Percentiles rank a stretch among this genome's conserved stretches.
Evolutionary conservation across 1,284 basidiomycete genomes (phyloP).

Genomic region (Irpex sp.): DNA sequence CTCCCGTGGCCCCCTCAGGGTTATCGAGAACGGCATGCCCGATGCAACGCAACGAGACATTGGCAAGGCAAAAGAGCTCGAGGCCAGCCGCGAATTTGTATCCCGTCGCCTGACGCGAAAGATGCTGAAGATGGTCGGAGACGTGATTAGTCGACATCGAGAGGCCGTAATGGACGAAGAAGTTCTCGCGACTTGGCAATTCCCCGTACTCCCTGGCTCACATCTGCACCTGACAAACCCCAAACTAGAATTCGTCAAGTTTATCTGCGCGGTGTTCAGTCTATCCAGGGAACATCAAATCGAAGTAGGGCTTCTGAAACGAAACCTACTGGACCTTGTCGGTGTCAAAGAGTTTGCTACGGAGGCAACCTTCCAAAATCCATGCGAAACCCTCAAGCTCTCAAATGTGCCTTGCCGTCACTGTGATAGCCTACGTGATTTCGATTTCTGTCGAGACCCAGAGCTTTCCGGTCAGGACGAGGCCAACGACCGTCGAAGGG

Average conservation of each 20-base stretch:
- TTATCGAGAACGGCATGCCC: conserved; percentile 64
- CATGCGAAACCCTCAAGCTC: conserved; percentile 87
- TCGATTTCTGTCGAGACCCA: conserved; percentile 93
- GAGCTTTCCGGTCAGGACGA: conserved; percentile 50
- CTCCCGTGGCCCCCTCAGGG: conserved; percentile 68
- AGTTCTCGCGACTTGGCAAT: conserved; percentile 57
- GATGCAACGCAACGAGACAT: conserved; percentile 64
- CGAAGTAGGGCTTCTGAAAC: conserved; percentile 85
- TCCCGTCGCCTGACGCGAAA: conserved; percentile 78
- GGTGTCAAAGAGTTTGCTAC: conserved; percentile 84
- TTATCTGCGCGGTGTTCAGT: conserved; percentile 75
- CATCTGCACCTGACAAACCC: conserved; percentile 74
- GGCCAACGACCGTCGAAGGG: not conserved
- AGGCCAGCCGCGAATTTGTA: conserved; percentile 70
- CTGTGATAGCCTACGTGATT: conserved; percentile 87
- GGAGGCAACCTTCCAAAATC: conserved; percentile 85
- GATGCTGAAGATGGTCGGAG: conserved; percentile 69
- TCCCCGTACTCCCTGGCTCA: conserved; percentile 87
- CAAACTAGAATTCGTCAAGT: conserved; percentile 88
- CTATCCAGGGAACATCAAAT: conserved; percentile 76
- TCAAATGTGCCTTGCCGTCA: conserved; percentile 86
- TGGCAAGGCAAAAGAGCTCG: conserved; percentile 65
- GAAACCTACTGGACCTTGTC: conserved; percentile 87
- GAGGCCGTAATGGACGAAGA: conserved; percentile 57
- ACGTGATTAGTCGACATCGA: conserved; percentile 62